A percentile compares a stretch with the other conserved stretches of the same genome.
phyloP scores from a whole-genome alignment of 1,284 basidiomycete genomes.

The Cryptococcus sp. region DNA sequence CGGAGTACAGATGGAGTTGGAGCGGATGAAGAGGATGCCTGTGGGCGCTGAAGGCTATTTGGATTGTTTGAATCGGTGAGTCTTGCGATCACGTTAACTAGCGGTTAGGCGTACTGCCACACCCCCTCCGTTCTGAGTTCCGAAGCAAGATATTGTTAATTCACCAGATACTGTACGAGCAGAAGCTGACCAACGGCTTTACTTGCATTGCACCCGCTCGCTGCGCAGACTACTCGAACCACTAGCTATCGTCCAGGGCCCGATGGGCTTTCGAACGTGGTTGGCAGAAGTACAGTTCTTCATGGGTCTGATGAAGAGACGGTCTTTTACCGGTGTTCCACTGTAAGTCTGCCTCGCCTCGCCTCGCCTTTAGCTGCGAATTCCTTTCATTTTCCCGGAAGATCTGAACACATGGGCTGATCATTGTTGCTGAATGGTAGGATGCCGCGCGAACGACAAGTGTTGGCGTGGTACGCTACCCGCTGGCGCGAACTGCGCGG shows the following conservation, averaged over 20 bases:
- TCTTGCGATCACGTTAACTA: neutral
- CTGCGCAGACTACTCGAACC: slow-evolving; percentile 37
- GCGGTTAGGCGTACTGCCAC: neutral
- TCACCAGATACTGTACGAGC: neutral
- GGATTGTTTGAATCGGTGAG: slow-evolving; percentile 40
- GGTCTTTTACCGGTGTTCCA: slow-evolving; percentile 36
- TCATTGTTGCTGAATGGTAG: slow-evolving; percentile 12
- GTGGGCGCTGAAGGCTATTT: slow-evolving; percentile 35
- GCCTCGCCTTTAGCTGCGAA: neutral
- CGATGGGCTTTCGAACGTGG: slow-evolving; percentile 38
- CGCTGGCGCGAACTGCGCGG: slow-evolving; percentile 42
- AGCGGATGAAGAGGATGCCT: slow-evolving; percentile 32
- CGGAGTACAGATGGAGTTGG: slow-evolving; percentile 36
- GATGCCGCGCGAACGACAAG: slow-evolving; percentile 34
- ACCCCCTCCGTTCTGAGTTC: neutral
- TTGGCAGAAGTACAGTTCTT: slow-evolving; percentile 38
- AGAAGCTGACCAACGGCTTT: too few species aligned
- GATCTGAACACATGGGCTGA: neutral
- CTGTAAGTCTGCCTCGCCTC: slow-evolving; percentile 25
- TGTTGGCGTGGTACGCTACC: slow-evolving; percentile 38
- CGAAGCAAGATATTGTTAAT: neutral
- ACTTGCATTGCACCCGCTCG: too few species aligned
- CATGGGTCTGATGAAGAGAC: slow-evolving; percentile 35
- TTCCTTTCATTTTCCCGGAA: neutral
- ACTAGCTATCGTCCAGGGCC: slow-evolving; percentile 34